Evolutionary conservation across 1,284 basidiomycete genomes (phyloP), one percentile per base, ranked within the genome.

Genomic region (Ceratobasidium theobromae): DNA sequence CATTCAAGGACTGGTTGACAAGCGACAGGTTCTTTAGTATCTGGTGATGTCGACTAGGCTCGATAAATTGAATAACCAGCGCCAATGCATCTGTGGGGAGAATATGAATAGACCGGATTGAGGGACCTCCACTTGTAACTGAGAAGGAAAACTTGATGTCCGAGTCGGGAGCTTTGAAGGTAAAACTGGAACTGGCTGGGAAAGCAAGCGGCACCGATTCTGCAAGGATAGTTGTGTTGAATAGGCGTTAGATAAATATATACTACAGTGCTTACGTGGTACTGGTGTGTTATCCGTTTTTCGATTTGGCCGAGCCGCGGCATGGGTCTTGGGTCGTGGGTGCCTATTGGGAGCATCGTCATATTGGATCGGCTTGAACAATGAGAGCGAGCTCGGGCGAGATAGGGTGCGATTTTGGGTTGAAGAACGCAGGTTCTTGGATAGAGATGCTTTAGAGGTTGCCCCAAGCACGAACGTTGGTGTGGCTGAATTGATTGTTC

Each of bases 201-300:
- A 62, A 62, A 14, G 58, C 58, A 27, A 62, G 46, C 4, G 58
- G 58, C 16, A 62, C 45, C 2, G 32, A 11, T 40, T 33, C 58
- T 62, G 30, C 28, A 28, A 30, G 18, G 6, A 41, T 1, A n/a
- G n/a, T 14, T 9, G 14, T 27, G 23, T 58, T 21, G 4, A 16
- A 35, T n/a, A 28, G 35, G 23, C 3, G 23, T 4, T 8, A 30
- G n/a, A 3, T 28, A 27, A 49, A 27, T 6, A 41, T 51, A 45
- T 2, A 40, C 11, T 30, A 23, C 11, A 32, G 6, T 21, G 45
- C 58, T 48, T 18, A 62, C 58, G 46, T 28, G 58, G 33, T 11
- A 41, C 33, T 4, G 58, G 46, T 3, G 25, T 46, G 33, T 25
- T 23, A 9, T 45, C 18, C 6, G 23, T 23, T 30, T 62, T 62